Evolutionary conservation across 139 green algal species (phyloP), one percentile per base, ranked within the genome.

Genomic region (Edaphochlamys debaryana): DNA sequence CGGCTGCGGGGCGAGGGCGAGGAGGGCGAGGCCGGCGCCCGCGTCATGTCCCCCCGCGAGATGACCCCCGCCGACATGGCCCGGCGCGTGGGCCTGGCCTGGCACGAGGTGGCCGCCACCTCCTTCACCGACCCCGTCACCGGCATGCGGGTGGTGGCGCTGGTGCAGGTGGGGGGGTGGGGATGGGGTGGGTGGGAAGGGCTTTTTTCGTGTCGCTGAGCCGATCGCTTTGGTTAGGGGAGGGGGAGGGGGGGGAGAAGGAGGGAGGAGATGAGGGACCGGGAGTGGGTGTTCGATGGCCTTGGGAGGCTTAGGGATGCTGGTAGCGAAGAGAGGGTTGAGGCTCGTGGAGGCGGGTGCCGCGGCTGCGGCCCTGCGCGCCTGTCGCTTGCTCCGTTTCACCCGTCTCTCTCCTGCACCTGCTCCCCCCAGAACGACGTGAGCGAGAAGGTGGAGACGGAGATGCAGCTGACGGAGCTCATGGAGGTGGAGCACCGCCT

Each of bases 381-480:
- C n/a, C n/a, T n/a, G n/a, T n/a, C n/a, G n/a, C n/a, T n/a, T n/a
- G n/a, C n/a, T n/a, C n/a, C n/a, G n/a, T n/a, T n/a, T n/a, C n/a
- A n/a, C n/a, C n/a, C n/a, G n/a, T n/a, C n/a, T n/a, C n/a, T n/a
- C n/a, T n/a, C n/a, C n/a, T n/a, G n/a, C n/a, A n/a, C n/a, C n/a
- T n/a, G n/a, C n/a, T n/a, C 45, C 45, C 11, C 45, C 45, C 76
- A 82, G 76, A 82, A 82, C 76, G 76, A 82, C 63, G 76, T 82
- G 62, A 82, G 76, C n/a, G 76, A 82, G 45, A 82, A 82, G 60
- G 76, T 82, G 30, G 76, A 82, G 45, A 82, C 76, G 32, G 76
- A 82, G 60, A 82, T 82, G 76, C 76, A 82, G 76, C 64, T 82
- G 62, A 82, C 76, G 19, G 76, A 82, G 76, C 76, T 82, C 62